Evolutionary conservation across 2,329 filamentous ascomycete genomes (phyloP), one percentile per base, ranked within the genome.

Genomic region (Geosmithia flava): DNA sequence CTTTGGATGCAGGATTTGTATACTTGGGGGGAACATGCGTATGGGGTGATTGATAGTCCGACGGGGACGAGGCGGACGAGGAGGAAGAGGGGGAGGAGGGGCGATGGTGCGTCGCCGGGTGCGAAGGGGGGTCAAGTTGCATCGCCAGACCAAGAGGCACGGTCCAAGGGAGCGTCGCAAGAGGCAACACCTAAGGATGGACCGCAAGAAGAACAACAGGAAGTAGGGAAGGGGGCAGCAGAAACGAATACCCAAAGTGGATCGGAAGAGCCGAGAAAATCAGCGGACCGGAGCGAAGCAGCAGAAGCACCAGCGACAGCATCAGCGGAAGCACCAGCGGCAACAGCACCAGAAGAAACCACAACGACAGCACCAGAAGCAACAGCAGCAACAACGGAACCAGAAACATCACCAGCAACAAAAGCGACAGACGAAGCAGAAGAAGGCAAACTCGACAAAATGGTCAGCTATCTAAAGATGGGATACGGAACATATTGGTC

Each of bases 1-100:
- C 78, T 84, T 48, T 97, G 91, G 91, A 83, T 93, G 74, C 86
- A 94, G 62, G 85, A 87, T 58, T 74, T 96, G 2, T 95, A 93
- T 62, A 81, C 74, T 29, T 87, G 88, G 71, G 91, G 90, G 2
- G 81, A 87, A 47, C 76, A 85, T 57, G 82, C 91, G 2, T 97
- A 95, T 60, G 91, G 90, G 3, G 78, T 96, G 7, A 77, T 78
- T 47, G 85, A 94, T 37, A 89, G 87, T 54, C 85, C 88, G 15
- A 78, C 76, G 2, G 83, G 85, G 1, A 74, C 75, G 50, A 41
- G 84, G 30, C 71, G 74, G 45, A 64, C 67, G 30, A 15, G 40
- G 30, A 16, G 19, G 33, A 16, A 44, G 13, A 43, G 3, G 30
- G 17, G 10, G 6, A 47, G 27, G 30, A 20, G 27, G 33, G 33